Evolutionary conservation across 208 protist species (phyloP).

Genomic region (Sergeia podlipaevii): DNA sequence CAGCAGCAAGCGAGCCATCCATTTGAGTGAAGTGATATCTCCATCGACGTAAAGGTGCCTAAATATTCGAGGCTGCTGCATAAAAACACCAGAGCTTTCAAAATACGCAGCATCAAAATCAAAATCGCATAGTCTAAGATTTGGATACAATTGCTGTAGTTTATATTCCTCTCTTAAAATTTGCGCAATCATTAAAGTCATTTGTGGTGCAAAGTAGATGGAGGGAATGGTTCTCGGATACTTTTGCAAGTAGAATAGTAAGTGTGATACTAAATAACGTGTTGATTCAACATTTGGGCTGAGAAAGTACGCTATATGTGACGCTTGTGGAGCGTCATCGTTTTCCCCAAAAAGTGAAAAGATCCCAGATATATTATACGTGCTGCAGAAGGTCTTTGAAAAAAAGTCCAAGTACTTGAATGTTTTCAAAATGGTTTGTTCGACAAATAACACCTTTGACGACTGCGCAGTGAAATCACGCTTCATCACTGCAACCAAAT

Average conservation of each 20-base stretch:
- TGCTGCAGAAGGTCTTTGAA: conserved; percentile 10
- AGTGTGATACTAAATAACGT: conserved; percentile 35
- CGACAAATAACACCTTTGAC: no score
- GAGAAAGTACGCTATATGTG: conserved; percentile 24
- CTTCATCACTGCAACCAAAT: no score
- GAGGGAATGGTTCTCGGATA: conserved; percentile 38
- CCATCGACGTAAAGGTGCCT: conserved; percentile 69
- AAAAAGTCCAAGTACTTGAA: conserved; percentile 19
- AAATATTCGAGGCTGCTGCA: conserved; percentile 69
- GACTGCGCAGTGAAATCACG: no score
- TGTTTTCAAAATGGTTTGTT: no score
- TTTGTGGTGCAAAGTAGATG: conserved; percentile 69
- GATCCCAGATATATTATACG: conserved; percentile 29
- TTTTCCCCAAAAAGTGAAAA: conserved; percentile 39
- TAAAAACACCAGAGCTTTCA: conserved; percentile 66
- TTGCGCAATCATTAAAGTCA: conserved; percentile 70
- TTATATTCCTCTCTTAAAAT: conserved; percentile 71
- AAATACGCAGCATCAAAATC: conserved; percentile 81
- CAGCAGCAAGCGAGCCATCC: conserved; percentile 71
- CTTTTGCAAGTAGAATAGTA: conserved; percentile 52
- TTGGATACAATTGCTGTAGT: conserved; percentile 43
- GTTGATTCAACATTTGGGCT: conserved; percentile 39
- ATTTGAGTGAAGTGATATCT: conserved; percentile 57
- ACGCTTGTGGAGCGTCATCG: conserved; percentile 37
- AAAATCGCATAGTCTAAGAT: conserved; percentile 47